Base-by-base conservation (phyloP, 73 alveolate species). In the Blepharisma stoltei region DNA sequence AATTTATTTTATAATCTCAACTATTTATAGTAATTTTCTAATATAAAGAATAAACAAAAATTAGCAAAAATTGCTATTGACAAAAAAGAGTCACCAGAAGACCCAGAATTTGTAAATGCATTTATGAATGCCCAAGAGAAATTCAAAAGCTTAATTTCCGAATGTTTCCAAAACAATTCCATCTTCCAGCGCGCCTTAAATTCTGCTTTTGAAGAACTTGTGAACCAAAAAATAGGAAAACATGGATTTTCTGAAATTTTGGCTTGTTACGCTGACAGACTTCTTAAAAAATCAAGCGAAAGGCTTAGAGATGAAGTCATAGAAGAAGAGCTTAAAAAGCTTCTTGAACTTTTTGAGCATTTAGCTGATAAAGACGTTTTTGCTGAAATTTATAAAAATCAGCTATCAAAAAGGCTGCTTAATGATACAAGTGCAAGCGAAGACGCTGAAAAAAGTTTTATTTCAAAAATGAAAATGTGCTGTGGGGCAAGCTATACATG, bases 401-500 rank as follows among this genome's bases (percentile, higher is more conserved):
- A 86, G 54, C 69, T 87, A 37, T 91, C 94, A 14, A 87, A 71
- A 65, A 48, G 94, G 45, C 84, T 87, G 0, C 85, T 87, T 41
- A 81, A 67, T 71, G 90, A 87, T 41, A 77, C 71, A 43, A 65
- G 80, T 6, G 82, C 71, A 7, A 77, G 71, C 50, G 45, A 76
- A 25, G 94, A 87, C 48, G 49, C 55, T 6, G 94, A 87, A 50
- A 77, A 76, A 68, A 32, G 69, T 6, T 37, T 83, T 65, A 87
- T 87, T n/a, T 68, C 81, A 6, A 77, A 53, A 71, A 78, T 87
- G n/a, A 87, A 87, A 71, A 78, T 87, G 88, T 25, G 77, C 23
- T 84, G 91, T 66, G 94, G 94, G 37, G 81, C 91, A 4, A 76
- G 78, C 32, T 84, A 77, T 49, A 87, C 94, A 18, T 54, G 66